A percentile compares a stretch with the other conserved stretches of the same genome.
Evolutionary conservation across 768 basidiomycete species (phyloP).

Genomic region (Suillus variegatus): DNA sequence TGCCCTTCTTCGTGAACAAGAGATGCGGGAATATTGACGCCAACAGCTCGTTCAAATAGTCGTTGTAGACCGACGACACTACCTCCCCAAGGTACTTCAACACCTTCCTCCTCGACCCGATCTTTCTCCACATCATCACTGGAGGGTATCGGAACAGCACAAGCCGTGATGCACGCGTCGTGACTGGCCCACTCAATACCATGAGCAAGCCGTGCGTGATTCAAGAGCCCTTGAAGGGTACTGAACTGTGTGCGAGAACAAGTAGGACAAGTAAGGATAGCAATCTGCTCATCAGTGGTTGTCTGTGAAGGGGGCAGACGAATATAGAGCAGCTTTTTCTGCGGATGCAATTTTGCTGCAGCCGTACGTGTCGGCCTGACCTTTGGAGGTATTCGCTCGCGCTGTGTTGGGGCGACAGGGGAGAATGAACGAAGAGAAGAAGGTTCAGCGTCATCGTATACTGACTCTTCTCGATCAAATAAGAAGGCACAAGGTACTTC

Average conservation of each 20-base stretch:
- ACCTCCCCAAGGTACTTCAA: conserved; percentile 33
- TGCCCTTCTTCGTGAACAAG: conserved; percentile 4
- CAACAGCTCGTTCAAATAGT: conserved; percentile 54
- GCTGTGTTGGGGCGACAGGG: conserved; percentile 17
- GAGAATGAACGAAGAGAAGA: conserved; percentile 24
- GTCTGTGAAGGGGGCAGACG: conserved; percentile 29
- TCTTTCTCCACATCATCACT: conserved; percentile 37
- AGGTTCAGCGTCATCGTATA: conserved; percentile 13
- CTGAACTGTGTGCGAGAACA: conserved; percentile 50
- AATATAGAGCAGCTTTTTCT: conserved; percentile 43
- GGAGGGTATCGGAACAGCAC: conserved; percentile 37
- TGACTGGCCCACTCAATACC: conserved; percentile 50
- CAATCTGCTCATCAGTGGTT: conserved; percentile 30
- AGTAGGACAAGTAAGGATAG: conserved; percentile 41
- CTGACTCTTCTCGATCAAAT: conserved; percentile 31
- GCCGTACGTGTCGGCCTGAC: conserved; percentile 28
- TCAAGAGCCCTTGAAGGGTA: conserved; percentile 52
- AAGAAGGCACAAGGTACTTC: conserved; percentile 41
- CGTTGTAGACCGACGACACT: conserved; percentile 47
- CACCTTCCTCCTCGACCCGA: conserved; percentile 39
- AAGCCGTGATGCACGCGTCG: conserved; percentile 50
- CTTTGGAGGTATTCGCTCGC: conserved; percentile 22
- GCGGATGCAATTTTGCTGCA: conserved; percentile 25
- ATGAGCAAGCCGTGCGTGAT: conserved; percentile 53
- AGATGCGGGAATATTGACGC: conserved; percentile 24